Conservation (phyloP, 1,284 basidiomycete species). For the Anthracocystis panici-leucophaei region DNA sequence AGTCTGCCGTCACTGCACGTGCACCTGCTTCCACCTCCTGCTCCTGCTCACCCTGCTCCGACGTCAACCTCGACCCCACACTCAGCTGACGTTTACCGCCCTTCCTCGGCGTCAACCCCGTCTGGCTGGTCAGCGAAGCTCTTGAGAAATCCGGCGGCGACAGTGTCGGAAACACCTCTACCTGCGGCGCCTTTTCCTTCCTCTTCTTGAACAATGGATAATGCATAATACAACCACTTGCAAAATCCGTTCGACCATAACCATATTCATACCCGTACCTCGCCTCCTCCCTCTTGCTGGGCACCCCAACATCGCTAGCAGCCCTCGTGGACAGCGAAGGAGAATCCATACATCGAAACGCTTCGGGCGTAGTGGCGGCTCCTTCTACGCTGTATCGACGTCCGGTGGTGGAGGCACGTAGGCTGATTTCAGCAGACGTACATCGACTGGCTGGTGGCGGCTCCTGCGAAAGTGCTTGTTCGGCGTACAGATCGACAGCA, state of each 20-base stretch:
- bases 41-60: background rate
- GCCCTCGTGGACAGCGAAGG: background rate
- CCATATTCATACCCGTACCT: slow-evolving; percentile 12
- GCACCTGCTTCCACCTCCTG: background rate
- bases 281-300: background rate
- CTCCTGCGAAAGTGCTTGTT: background rate
- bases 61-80: slow-evolving; percentile 1
- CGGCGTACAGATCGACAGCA: slow-evolving; percentile 12
- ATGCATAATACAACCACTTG: slow-evolving; percentile 31
- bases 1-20: background rate
- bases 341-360: slow-evolving; percentile 6
- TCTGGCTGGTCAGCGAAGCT: background rate
- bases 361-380: slow-evolving; percentile 1
- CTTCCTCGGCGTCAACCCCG: slow-evolving; percentile 13
- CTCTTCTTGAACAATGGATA: slow-evolving; percentile 30
- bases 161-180: slow-evolving; percentile 9
- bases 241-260: slow-evolving; percentile 21
- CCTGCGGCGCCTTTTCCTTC: background rate
- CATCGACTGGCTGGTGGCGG: background rate
- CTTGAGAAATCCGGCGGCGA: slow-evolving; percentile 29
- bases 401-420: background rate
- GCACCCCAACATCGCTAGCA: slow-evolving; percentile 9
- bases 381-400: background rate
- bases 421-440: background rate
- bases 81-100: slow-evolving; percentile 7